Evolutionary conservation across 78 protist genomes (phyloP).

Genomic region (Dictyostelium brefeldianum): DNA sequence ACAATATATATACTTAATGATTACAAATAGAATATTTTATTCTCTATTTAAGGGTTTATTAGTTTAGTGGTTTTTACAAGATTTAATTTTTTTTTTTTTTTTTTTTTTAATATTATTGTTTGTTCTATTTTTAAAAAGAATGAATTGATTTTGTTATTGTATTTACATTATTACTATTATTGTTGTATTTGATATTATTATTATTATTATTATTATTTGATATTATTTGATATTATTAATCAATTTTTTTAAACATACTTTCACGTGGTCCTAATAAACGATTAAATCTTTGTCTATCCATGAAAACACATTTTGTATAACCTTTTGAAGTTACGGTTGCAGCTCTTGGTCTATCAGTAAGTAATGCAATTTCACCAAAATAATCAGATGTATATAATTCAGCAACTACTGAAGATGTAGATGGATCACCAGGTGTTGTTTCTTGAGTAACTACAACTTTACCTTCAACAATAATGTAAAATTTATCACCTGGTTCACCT

Average conservation of each 20-base stretch:
- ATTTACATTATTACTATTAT: no score
- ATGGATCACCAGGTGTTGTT: not conserved
- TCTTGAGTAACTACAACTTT: conserved; percentile 53
- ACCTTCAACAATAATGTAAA: conserved; percentile 89
- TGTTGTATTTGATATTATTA: no score
- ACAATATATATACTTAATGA: not conserved
- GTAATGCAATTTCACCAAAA: conserved; percentile 93
- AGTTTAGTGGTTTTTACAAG: not conserved
- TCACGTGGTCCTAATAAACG: conserved; percentile 89
- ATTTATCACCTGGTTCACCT: conserved; percentile 89
- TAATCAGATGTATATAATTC: conserved; percentile 83
- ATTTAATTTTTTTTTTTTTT: no score
- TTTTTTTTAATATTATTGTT: no score
- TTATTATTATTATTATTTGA: no score
- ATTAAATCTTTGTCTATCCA: conserved; percentile 90
- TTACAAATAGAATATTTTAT: not conserved
- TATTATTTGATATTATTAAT: no score
- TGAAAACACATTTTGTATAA: conserved; percentile 72
- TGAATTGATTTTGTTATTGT: no score
- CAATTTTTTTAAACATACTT: no score
- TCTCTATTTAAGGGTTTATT: not conserved
- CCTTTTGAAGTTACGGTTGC: conserved; percentile 91
- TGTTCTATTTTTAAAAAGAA: no score
- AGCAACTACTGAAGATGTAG: conserved; percentile 55
- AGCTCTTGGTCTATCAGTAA: conserved; percentile 87